Percentiles rank a stretch among this genome's conserved stretches.
Evolutionary conservation across 164 flowering plant species (phyloP).

Genomic region (Buxus sempervirens): DNA sequence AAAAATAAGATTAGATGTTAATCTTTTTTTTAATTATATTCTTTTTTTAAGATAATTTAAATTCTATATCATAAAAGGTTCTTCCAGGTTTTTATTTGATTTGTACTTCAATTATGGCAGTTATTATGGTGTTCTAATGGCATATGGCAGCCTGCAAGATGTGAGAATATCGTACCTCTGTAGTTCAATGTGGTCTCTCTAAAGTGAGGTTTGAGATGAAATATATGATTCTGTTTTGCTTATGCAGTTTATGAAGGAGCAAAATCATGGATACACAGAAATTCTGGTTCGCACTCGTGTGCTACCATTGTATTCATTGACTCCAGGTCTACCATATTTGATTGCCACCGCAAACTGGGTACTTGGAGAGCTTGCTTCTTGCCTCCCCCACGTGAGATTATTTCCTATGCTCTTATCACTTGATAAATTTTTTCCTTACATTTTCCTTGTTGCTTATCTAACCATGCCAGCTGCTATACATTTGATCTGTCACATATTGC

Average conservation of each 20-base stretch:
- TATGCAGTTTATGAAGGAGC: constrained; percentile 61
- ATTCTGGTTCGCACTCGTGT: constrained; percentile 49
- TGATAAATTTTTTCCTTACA: not conserved
- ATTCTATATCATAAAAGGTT: not conserved
- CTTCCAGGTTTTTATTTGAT: not conserved
- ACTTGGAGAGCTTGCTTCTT: constrained; percentile 74
- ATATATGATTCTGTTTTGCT: constrained; percentile 6
- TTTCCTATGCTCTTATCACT: constrained; percentile 8
- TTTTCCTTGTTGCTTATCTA: not conserved
- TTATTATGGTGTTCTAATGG: constrained; percentile 81
- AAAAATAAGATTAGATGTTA: not conserved
- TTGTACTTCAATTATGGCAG: constrained; percentile 33
- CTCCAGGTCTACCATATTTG: constrained; percentile 46
- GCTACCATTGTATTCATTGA: constrained; percentile 51
- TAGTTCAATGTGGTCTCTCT: constrained; percentile 8
- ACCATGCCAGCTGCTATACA: not conserved
- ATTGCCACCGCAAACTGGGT: constrained; percentile 84
- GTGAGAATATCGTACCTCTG: constrained; percentile 36
- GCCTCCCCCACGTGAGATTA: constrained; percentile 63
- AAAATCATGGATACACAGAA: constrained; percentile 39
- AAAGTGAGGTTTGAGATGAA: not conserved
- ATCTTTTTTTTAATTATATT: not conserved
- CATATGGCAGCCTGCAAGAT: constrained; percentile 73
- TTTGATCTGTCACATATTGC: not conserved
- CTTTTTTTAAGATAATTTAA: not conserved